Evolutionary conservation across 83 land plant species (phyloP).

Genomic region (Diphasiastrum complanatum): DNA sequence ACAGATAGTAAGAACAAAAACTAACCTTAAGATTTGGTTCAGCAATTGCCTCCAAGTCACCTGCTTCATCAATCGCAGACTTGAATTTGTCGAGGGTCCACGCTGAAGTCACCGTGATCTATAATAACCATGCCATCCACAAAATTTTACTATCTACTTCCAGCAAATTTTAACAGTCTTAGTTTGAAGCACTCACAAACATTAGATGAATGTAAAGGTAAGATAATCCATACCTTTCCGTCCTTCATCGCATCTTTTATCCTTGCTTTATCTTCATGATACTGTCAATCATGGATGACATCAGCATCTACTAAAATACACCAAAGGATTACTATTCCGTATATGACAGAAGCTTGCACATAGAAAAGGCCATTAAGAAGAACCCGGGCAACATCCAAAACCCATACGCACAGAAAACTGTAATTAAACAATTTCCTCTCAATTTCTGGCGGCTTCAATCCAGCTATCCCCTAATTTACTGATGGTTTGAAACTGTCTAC

Average conservation of each 20-base stretch:
- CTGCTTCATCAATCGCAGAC: constrained; percentile 52
- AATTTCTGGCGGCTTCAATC: too few species aligned
- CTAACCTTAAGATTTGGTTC: constrained; percentile 84
- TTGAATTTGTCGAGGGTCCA: constrained; percentile 83
- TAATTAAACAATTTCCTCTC: too few species aligned
- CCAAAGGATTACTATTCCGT: too few species aligned
- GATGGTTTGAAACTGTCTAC: too few species aligned
- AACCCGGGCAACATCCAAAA: too few species aligned
- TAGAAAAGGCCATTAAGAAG: too few species aligned
- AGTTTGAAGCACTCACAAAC: too few species aligned
- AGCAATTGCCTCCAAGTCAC: constrained; percentile 52
- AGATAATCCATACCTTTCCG: constrained; percentile 48
- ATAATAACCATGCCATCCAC: background rate
- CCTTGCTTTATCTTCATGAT: constrained; percentile 69
- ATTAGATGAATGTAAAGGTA: background rate
- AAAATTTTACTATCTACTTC: too few species aligned
- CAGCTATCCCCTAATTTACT: too few species aligned
- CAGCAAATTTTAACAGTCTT: too few species aligned
- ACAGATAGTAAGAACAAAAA: too few species aligned
- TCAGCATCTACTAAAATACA: background rate
- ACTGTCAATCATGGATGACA: constrained; percentile 43
- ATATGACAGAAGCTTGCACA: background rate
- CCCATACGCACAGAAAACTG: too few species aligned
- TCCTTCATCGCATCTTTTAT: constrained; percentile 76
- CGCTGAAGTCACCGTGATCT: constrained; percentile 62